These are phyloP conservation scores for Colletotrichum tabaci DNA, from an alignment of 2,329 filamentous ascomycete species.

Conservation along the genomic window DNA sequence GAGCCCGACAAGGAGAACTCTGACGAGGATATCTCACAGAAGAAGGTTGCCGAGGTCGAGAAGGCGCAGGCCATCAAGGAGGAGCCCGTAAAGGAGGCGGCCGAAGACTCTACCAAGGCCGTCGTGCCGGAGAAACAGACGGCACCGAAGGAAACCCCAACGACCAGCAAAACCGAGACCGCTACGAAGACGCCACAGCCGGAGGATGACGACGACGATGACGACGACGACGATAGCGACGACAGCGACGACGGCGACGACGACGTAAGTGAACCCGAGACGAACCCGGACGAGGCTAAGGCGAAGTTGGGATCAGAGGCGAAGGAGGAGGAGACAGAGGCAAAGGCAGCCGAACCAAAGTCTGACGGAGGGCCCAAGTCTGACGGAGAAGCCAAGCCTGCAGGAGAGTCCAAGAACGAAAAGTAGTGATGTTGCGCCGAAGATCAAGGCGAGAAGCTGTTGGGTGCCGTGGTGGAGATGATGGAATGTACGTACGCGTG, in stretches of 20 bases:
- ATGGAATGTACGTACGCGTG: neutral
- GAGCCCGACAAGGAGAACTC: conserved; percentile 46
- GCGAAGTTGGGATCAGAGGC: conserved; percentile 31
- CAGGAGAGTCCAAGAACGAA: neutral
- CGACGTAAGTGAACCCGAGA: conserved; percentile 40
- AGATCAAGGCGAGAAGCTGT: neutral
- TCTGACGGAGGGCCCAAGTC: conserved; percentile 8
- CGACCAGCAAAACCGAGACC: conserved; percentile 48
- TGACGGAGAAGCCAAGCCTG: conserved; percentile 23
- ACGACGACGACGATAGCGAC: conserved; percentile 48
- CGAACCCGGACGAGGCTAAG: conserved; percentile 41
- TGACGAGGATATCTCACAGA: conserved; percentile 46
- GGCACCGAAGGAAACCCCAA: conserved; percentile 45
- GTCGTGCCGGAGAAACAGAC: conserved; percentile 37
- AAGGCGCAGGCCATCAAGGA: conserved; percentile 45
- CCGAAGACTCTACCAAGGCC: conserved; percentile 44
- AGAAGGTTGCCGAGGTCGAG: conserved; percentile 48
- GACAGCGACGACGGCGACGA: conserved; percentile 49
- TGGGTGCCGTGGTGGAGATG: neutral
- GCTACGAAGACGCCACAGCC: conserved; percentile 43
- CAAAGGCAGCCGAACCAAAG: conserved; percentile 2
- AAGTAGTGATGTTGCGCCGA: neutral
- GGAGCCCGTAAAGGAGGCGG: conserved; percentile 53
- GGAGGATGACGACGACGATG: conserved; percentile 45
- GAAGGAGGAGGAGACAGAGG: conserved; percentile 10